phyloP scores from a whole-genome alignment of 768 basidiomycete species.

The Amanita rubescens region DNA sequence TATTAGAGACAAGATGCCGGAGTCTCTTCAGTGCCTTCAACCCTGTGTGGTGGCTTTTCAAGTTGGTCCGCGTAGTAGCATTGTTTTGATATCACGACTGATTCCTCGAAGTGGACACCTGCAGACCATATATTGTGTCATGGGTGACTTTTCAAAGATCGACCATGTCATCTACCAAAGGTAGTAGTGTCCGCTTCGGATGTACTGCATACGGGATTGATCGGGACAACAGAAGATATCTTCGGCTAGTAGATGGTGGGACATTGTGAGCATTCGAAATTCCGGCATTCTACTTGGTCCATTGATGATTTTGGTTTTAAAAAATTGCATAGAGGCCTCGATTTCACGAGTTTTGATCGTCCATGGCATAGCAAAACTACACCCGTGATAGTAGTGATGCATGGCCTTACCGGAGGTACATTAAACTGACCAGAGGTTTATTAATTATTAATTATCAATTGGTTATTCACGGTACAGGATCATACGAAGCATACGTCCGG shows the following conservation, averaged over 20 bases:
- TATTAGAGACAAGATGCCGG: slow-evolving; percentile 35
- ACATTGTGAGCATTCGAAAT: slow-evolving; percentile 40
- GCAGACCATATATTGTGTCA: slow-evolving; percentile 53
- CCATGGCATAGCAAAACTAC: slow-evolving; percentile 30
- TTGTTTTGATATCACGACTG: background rate
- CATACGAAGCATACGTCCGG: slow-evolving; percentile 86
- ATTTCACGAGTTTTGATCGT: slow-evolving; percentile 48
- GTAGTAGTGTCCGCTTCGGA: slow-evolving; percentile 17
- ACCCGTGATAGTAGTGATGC: slow-evolving; percentile 51
- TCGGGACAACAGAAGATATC: slow-evolving; percentile 28
- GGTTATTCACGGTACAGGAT: too few relatives aligned
- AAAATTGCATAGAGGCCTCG: slow-evolving; percentile 42
- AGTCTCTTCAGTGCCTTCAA: slow-evolving; percentile 35
- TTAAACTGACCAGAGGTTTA: background rate
- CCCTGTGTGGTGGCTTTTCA: slow-evolving; percentile 44
- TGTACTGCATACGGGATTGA: background rate
- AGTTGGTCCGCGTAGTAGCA: slow-evolving; percentile 22
- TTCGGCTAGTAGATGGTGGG: slow-evolving; percentile 53
- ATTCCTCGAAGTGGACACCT: slow-evolving; percentile 44
- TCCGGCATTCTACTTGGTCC: too few relatives aligned
- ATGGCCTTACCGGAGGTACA: slow-evolving; percentile 48
- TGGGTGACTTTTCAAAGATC: slow-evolving; percentile 52
- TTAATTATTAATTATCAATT: slow-evolving; percentile 3
- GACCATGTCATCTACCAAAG: slow-evolving; percentile 52
- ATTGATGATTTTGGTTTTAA: background rate